Conservation (phyloP, 225 moss, liverwort and hornwort species). For the Pleurozium schreberi region DNA sequence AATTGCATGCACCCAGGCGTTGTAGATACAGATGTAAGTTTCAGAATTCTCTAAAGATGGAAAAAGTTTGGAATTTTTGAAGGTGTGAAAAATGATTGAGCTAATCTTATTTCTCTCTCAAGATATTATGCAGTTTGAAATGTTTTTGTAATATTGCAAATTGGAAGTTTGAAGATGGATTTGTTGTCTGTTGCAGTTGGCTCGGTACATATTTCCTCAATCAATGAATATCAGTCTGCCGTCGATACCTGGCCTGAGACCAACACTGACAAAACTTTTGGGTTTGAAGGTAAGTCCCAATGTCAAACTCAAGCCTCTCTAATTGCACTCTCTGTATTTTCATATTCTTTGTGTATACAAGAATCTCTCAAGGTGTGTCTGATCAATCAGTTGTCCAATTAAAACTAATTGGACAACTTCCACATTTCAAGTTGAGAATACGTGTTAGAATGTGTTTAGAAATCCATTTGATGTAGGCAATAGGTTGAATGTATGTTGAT, state of each 20-base stretch:
- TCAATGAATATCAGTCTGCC: not conserved
- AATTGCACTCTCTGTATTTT: not conserved
- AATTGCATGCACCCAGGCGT: constrained; percentile 83
- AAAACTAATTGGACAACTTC: not conserved
- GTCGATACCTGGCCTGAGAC: not conserved
- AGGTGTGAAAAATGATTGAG: not conserved
- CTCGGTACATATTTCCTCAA: constrained; percentile 51
- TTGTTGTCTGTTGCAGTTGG: constrained; percentile 32
- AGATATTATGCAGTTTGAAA: not conserved
- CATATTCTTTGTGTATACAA: not conserved
- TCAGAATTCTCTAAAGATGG: not conserved
- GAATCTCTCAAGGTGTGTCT: not conserved
- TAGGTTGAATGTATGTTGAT: not conserved
- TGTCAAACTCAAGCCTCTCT: not conserved
- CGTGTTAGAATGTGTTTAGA: not conserved
- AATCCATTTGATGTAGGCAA: not conserved
- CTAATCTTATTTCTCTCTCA: not conserved
- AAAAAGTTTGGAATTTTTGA: not conserved
- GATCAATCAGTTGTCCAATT: not conserved
- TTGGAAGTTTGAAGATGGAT: not conserved
- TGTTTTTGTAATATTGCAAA: not conserved
- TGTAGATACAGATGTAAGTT: constrained; percentile 63
- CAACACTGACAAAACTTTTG: constrained; percentile 6
- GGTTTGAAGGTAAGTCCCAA: constrained; percentile 38
- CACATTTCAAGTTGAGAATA: not conserved